Percentiles rank a stretch among this genome's conserved stretches.
Conservation (phyloP, 768 basidiomycete genomes). For the Russula sp. region DNA sequence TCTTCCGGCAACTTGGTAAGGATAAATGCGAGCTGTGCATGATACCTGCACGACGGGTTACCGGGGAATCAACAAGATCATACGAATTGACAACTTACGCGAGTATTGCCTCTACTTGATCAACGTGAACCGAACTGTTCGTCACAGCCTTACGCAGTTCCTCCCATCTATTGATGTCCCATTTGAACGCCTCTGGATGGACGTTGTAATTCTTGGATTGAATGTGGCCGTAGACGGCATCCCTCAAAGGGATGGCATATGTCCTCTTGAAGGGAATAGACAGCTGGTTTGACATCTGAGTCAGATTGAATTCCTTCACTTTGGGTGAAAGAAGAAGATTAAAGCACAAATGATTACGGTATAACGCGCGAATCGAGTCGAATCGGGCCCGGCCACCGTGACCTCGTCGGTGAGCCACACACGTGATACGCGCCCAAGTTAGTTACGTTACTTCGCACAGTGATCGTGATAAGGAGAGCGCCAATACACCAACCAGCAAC, state of each 20-base stretch:
- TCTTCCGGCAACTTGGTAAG: conserved; percentile 80
- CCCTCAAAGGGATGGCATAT: conserved; percentile 47
- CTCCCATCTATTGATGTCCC: conserved; percentile 71
- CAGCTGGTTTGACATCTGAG: conserved; percentile 70
- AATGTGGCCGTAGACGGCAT: conserved; percentile 59
- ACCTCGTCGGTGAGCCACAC: background rate
- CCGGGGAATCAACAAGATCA: conserved; percentile 12
- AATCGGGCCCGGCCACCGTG: background rate
- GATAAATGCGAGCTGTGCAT: conserved; percentile 82
- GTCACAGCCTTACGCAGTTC: conserved; percentile 53
- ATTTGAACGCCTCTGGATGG: conserved; percentile 80
- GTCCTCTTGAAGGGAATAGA: conserved; percentile 70
- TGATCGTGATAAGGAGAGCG: background rate
- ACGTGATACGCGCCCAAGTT: background rate
- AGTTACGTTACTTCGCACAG: background rate
- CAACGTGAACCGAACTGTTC: conserved; percentile 47
- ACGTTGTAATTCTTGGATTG: conserved; percentile 52
- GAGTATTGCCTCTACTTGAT: conserved; percentile 46
- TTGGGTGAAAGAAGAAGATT: background rate
- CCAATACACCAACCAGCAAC: background rate
- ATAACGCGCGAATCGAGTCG: too few relatives aligned
- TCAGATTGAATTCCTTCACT: too few relatives aligned
- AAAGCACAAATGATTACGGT: background rate
- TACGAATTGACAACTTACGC: conserved; percentile 43
- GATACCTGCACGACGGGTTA: conserved; percentile 54